Percentiles rank a stretch among this genome's conserved stretches.
Evolutionary conservation across 73 alveolate species (phyloP).

Genomic region (Paramecium biaurelia): DNA sequence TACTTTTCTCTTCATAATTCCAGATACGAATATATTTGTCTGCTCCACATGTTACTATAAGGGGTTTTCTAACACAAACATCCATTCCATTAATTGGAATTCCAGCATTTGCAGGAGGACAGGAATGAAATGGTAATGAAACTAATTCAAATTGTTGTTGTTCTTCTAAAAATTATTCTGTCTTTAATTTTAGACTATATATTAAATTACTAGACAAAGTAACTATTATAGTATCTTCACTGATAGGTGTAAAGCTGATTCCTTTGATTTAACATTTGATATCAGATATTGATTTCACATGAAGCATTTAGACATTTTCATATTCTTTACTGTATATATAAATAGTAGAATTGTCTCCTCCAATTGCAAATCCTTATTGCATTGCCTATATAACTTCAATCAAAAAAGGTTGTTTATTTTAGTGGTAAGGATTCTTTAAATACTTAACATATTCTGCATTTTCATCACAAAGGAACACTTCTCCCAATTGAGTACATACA

Average conservation of each 20-base stretch:
- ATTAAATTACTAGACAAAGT: constrained; percentile 49
- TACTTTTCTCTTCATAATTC: constrained; percentile 95
- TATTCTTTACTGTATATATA: constrained; percentile 63
- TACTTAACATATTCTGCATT: constrained; percentile 37
- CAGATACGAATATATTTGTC: constrained; percentile 99
- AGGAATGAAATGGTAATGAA: constrained; percentile 55
- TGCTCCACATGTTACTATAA: constrained; percentile 96
- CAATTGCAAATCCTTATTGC: constrained; percentile 75
- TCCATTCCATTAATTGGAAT: constrained; percentile 93
- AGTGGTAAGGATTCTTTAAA: not conserved
- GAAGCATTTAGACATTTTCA: not conserved
- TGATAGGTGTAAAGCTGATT: constrained; percentile 43
- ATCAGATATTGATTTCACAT: constrained; percentile 38
- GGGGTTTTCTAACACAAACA: constrained; percentile 97
- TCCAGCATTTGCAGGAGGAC: not conserved
- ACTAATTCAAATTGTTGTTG: constrained; percentile 57
- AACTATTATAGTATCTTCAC: constrained; percentile 52
- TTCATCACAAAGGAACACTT: constrained; percentile 49
- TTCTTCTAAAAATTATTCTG: constrained; percentile 46
- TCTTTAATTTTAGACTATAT: constrained; percentile 38
- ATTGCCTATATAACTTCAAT: constrained; percentile 68
- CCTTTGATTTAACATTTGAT: constrained; percentile 41
- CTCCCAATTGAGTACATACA: constrained; percentile 61
- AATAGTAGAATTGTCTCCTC: constrained; percentile 71
- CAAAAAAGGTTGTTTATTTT: constrained; percentile 42